Conservation (phyloP, 2,329 filamentous ascomycete species). For the Didymella segeticola region DNA sequence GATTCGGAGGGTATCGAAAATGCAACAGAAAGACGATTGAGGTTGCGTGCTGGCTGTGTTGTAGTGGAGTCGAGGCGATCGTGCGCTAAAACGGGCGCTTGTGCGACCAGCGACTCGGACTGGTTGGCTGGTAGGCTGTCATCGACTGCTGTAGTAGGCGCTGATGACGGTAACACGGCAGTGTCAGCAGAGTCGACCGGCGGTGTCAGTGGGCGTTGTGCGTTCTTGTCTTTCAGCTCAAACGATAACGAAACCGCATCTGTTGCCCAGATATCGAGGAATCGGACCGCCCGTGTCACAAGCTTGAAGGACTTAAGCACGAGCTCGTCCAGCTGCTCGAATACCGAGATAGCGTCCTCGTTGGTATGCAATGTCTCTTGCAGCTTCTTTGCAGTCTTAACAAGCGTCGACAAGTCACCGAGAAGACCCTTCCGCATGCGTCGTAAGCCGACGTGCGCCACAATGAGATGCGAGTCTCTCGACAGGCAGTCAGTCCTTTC, state of each 20-base stretch:
- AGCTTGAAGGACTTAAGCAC: constrained; percentile 93
- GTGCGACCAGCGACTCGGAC: constrained; percentile 36
- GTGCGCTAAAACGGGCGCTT: constrained; percentile 38
- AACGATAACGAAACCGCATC: constrained; percentile 59
- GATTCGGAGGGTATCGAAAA: constrained; percentile 49
- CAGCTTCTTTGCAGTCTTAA: constrained; percentile 85
- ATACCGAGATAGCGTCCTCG: constrained; percentile 57
- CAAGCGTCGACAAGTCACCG: constrained; percentile 85
- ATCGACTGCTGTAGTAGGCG: constrained; percentile 33
- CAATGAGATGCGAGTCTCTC: constrained; percentile 77
- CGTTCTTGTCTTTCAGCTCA: constrained; percentile 40
- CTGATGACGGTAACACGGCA: constrained; percentile 37
- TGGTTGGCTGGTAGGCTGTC: constrained; percentile 56
- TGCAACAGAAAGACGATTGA: constrained; percentile 43
- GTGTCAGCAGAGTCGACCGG: constrained; percentile 46
- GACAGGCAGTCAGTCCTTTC: constrained; percentile 89
- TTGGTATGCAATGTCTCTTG: constrained; percentile 70
- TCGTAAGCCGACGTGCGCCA: constrained; percentile 76
- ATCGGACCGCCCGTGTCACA: constrained; percentile 86
- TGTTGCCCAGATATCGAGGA: constrained; percentile 82
- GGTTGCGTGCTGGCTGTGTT: constrained; percentile 40
- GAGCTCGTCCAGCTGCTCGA: constrained; percentile 88
- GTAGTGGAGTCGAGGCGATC: constrained; percentile 38
- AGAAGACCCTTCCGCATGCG: constrained; percentile 85
- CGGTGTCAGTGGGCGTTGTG: constrained; percentile 48